phyloP scores from a whole-genome alignment of 2,329 filamentous ascomycete genomes.

The Botrytis fabae region DNA sequence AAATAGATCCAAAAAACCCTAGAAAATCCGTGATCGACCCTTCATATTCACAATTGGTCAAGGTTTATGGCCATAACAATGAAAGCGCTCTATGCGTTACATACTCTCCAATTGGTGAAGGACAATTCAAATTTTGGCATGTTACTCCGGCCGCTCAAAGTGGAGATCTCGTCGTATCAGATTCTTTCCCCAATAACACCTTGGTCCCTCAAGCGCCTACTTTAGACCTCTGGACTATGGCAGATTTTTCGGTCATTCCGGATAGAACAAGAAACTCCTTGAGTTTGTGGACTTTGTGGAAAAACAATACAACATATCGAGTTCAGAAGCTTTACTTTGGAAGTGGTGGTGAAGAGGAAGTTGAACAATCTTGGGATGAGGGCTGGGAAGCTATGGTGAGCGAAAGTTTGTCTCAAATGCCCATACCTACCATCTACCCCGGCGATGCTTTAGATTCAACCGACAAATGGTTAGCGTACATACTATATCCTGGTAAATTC shows the following conservation, averaged over 20 bases:
- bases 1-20: slow-evolving; percentile 64
- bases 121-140: slow-evolving; percentile 93
- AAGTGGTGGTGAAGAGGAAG: slow-evolving; percentile 36
- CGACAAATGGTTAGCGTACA: slow-evolving; percentile 82
- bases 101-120: slow-evolving; percentile 82
- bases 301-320: slow-evolving; percentile 77
- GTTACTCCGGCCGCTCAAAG: slow-evolving; percentile 62
- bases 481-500: slow-evolving; percentile 83
- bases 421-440: slow-evolving; percentile 58
- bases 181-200: slow-evolving; percentile 67
- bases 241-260: slow-evolving; percentile 68
- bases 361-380: slow-evolving; percentile 55
- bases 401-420: slow-evolving; percentile 55
- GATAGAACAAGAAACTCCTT: slow-evolving; percentile 52
- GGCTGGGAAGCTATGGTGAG: slow-evolving; percentile 70
- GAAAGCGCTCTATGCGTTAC: slow-evolving; percentile 66
- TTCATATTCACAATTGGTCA: slow-evolving; percentile 73
- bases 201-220: slow-evolving; percentile 69
- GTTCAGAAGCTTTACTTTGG: slow-evolving; percentile 73
- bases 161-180: slow-evolving; percentile 61
- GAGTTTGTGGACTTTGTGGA: slow-evolving; percentile 77
- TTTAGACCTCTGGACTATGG: slow-evolving; percentile 76
- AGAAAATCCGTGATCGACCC: slow-evolving; percentile 79
- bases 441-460: slow-evolving; percentile 69
- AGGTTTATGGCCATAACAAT: slow-evolving; percentile 61